phyloP scores from a whole-genome alignment of 768 basidiomycete species.

The Rhodosporidiobolus sp. region DNA sequence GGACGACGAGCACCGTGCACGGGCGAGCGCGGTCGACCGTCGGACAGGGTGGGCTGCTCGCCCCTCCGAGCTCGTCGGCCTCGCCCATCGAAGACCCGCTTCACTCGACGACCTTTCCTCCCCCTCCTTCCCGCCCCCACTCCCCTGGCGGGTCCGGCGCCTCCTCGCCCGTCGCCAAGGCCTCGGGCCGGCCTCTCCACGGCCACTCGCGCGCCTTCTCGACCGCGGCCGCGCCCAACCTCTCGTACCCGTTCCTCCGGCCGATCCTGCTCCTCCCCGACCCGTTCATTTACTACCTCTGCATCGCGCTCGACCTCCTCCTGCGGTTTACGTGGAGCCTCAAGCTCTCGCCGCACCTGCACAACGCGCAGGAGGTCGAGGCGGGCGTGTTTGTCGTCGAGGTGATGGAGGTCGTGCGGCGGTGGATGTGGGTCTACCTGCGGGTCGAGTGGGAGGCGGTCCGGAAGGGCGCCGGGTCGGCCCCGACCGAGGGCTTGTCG shows the following conservation, averaged over 20 bases:
- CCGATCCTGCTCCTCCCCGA: conserved; percentile 72
- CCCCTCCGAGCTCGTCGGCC: not conserved
- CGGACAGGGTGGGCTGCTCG: not conserved
- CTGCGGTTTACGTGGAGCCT: conserved; percentile 91
- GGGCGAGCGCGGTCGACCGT: conserved; percentile 1
- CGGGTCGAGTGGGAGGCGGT: conserved; percentile 95
- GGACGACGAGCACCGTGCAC: not conserved
- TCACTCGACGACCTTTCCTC: conserved; percentile 13
- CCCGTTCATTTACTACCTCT: conserved; percentile 72
- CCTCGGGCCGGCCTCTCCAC: not conserved
- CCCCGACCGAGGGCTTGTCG: not conserved
- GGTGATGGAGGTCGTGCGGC: conserved; percentile 76
- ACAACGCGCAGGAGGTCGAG: conserved; percentile 72
- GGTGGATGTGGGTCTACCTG: conserved; percentile 99
- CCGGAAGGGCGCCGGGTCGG: conserved; percentile 53
- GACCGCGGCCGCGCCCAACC: conserved; percentile 35
- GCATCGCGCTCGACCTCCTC: conserved; percentile 75
- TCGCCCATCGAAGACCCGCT: not conserved
- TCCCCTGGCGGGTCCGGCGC: not conserved
- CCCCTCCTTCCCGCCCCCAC: conserved; percentile 26
- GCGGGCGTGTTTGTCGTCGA: conserved; percentile 84
- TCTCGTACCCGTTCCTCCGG: conserved; percentile 61
- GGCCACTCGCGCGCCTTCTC: conserved; percentile 32
- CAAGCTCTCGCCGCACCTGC: conserved; percentile 81
- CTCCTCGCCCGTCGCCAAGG: not conserved